phyloP scores from a whole-genome alignment of 2,329 filamentous ascomycete species.

The Xylaria sp. region DNA sequence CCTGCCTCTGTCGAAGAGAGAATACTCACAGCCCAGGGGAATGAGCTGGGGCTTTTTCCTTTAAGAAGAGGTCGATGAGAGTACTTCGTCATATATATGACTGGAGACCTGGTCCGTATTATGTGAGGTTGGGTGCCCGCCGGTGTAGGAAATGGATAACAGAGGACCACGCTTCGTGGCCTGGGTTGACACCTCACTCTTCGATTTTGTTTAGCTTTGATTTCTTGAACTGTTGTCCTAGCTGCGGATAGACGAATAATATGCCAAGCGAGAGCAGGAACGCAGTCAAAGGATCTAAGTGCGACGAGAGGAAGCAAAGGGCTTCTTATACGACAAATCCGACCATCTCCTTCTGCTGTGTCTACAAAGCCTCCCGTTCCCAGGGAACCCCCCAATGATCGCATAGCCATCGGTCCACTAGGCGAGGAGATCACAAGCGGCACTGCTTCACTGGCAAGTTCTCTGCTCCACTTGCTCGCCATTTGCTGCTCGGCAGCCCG shows the following conservation, averaged over 20 bases:
- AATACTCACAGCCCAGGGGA: conserved; percentile 26
- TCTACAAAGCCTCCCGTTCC: conserved; percentile 25
- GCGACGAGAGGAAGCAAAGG: conserved; percentile 19
- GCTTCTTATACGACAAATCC: conserved; percentile 32
- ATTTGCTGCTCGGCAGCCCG: conserved; percentile 27
- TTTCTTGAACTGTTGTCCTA: conserved; percentile 21
- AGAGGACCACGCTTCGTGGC: conserved; percentile 21
- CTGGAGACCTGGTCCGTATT: conserved; percentile 21
- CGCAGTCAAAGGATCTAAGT: conserved; percentile 12
- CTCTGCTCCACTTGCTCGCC: conserved; percentile 28
- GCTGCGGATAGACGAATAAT: conserved; percentile 12
- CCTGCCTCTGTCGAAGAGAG: conserved; percentile 23
- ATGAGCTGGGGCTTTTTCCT: conserved; percentile 19
- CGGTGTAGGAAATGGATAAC: conserved; percentile 29
- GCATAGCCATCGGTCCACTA: conserved; percentile 22
- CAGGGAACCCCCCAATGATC: conserved; percentile 9
- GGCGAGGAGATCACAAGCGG: conserved; percentile 22
- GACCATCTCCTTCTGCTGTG: conserved; percentile 18
- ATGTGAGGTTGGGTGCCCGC: conserved; percentile 29
- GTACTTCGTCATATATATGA: conserved; percentile 30
- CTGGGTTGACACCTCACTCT: conserved; percentile 15
- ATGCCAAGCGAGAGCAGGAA: conserved; percentile 20
- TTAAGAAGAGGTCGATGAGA: conserved; percentile 23
- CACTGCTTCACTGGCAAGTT: conserved; percentile 29
- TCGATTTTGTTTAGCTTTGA: conserved; percentile 17